These are phyloP conservation scores for Knufia petricola DNA, from an alignment of 2,329 filamentous ascomycete species.

Conservation along the genomic window DNA sequence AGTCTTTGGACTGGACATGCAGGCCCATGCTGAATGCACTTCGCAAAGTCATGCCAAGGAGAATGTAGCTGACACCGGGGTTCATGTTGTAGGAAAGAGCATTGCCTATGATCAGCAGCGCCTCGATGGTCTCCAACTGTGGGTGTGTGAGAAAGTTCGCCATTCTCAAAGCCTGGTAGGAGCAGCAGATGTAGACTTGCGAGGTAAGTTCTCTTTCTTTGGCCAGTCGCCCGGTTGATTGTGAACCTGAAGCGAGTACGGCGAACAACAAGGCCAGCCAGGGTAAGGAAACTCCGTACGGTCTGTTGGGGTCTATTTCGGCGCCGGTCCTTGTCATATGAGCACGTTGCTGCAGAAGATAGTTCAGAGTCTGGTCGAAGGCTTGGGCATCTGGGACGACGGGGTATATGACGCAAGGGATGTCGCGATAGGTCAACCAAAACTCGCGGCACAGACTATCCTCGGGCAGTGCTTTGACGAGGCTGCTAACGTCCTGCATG, in stretches of 20 bases:
- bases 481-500: constrained; percentile 46
- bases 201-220: constrained; percentile 55
- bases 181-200: constrained; percentile 56
- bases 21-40: constrained; percentile 52
- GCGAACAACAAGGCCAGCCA: constrained; percentile 54
- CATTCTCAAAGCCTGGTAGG: constrained; percentile 54
- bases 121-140: constrained; percentile 52
- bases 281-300: constrained; percentile 46
- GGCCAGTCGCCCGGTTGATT: constrained; percentile 48
- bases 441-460: constrained; percentile 51
- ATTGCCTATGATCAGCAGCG: constrained; percentile 52
- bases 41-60: constrained; percentile 51
- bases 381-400: constrained; percentile 47
- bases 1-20: constrained; percentile 48
- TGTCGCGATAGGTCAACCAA: constrained; percentile 49
- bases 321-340: constrained; percentile 29
- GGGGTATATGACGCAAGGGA: constrained; percentile 51
- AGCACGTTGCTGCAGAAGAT: constrained; percentile 44
- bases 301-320: constrained; percentile 37
- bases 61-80: constrained; percentile 53
- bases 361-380: constrained; percentile 46
- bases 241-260: constrained; percentile 52
- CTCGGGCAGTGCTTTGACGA: constrained; percentile 49
- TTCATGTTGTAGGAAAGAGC: constrained; percentile 56
- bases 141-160: constrained; percentile 55